These are phyloP conservation scores for Neurospora sp. DNA, from an alignment of 495 filamentous ascomycete species.

Conservation along the genomic window DNA sequence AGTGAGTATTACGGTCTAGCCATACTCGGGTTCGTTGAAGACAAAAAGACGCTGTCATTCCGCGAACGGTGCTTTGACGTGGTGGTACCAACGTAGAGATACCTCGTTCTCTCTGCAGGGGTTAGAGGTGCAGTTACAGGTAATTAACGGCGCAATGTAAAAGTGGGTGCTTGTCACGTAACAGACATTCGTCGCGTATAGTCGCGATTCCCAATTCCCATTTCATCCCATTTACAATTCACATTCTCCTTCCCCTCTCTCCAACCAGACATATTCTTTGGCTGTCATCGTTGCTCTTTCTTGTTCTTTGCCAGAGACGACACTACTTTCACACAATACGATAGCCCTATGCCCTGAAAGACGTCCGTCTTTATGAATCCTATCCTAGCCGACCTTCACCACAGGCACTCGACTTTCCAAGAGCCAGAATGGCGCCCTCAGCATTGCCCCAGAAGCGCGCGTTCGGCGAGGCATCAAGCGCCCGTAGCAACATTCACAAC, in stretches of 20 bases:
- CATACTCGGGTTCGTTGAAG: not conserved
- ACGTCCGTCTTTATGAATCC: not conserved
- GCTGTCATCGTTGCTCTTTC: not conserved
- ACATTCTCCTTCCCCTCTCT: not conserved
- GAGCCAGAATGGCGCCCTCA: slow-evolving; percentile 27
- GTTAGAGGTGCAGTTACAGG: not conserved
- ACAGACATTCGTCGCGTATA: not conserved
- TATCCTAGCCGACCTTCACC: not conserved
- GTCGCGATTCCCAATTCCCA: not conserved
- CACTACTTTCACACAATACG: not conserved
- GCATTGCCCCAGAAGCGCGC: slow-evolving; percentile 45
- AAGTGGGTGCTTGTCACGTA: not conserved
- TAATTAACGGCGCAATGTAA: not conserved
- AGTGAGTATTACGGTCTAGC: not conserved
- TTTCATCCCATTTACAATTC: not conserved
- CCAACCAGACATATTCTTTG: not conserved
- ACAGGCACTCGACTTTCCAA: not conserved
- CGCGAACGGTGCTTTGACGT: not conserved
- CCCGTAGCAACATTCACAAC: slow-evolving; percentile 34
- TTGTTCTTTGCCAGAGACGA: not conserved
- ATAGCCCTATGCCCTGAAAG: not conserved
- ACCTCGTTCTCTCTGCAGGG: not conserved
- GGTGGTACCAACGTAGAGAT: not conserved
- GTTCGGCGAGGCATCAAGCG: slow-evolving; percentile 39
- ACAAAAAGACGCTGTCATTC: not conserved